A percentile compares a stretch with the other conserved stretches of the same genome.
phyloP scores from a whole-genome alignment of 306 rosid genomes.

The Bauhinia variegata region DNA sequence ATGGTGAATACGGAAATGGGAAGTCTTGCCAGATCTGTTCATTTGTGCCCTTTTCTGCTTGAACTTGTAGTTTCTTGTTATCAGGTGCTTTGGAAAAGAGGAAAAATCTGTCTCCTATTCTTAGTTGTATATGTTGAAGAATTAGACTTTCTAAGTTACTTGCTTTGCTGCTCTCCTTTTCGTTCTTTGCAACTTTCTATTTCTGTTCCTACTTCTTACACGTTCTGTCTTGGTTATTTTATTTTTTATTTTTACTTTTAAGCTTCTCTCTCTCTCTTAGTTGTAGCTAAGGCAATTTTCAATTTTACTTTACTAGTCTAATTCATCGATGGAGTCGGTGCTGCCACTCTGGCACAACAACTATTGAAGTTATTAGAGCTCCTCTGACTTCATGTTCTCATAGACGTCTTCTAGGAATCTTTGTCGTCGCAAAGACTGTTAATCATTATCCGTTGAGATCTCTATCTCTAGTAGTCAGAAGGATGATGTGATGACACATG shows the following conservation, averaged over 20 bases:
- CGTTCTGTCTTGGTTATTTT: not conserved
- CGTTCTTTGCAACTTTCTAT: not conserved
- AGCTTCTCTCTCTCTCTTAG: not conserved
- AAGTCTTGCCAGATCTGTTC: not conserved
- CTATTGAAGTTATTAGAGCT: not conserved
- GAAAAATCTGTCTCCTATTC: not conserved
- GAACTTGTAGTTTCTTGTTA: not conserved
- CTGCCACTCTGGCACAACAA: not conserved
- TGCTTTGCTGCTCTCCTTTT: not conserved
- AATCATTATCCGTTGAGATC: not conserved
- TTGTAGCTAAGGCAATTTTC: slow-evolving; percentile 2
- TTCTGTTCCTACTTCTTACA: not conserved
- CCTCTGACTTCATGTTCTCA: not conserved
- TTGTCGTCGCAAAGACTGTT: not conserved
- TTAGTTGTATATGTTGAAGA: not conserved
- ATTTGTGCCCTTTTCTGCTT: not conserved
- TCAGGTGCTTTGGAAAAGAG: not conserved
- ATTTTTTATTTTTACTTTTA: not conserved
- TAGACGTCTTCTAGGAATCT: not conserved
- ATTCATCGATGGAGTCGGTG: not conserved
- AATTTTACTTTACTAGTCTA: not conserved
- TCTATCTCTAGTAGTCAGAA: not conserved
- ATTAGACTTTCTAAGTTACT: not conserved
- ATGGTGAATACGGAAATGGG: not conserved
- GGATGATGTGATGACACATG: slow-evolving; percentile 7